phyloP scores from a whole-genome alignment of 2,329 filamentous ascomycete genomes.

The Niveomyces coronatus region DNA sequence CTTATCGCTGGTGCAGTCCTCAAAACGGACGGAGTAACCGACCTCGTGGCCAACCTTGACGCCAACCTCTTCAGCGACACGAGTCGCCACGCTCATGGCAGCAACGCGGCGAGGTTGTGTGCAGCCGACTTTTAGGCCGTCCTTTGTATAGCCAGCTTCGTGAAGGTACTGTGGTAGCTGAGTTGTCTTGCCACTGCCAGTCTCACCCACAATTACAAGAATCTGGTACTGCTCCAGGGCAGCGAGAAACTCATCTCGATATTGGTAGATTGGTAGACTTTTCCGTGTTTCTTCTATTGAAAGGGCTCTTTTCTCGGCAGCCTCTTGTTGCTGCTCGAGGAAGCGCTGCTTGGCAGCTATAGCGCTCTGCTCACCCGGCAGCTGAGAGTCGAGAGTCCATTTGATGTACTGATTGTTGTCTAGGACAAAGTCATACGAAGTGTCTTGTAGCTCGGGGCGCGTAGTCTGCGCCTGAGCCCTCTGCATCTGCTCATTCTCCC shows the following conservation, averaged over 20 bases:
- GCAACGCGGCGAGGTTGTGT: conserved; percentile 93
- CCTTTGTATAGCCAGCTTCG: conserved; percentile 81
- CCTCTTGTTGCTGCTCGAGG: conserved; percentile 72
- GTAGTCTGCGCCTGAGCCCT: conserved; percentile 83
- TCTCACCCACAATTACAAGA: conserved; percentile 88
- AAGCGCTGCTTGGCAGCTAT: conserved; percentile 70
- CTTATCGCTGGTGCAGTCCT: conserved; percentile 84
- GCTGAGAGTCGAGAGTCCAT: conserved; percentile 64
- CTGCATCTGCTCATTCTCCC: conserved; percentile 81
- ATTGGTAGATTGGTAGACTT: conserved; percentile 80
- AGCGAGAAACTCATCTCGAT: conserved; percentile 74
- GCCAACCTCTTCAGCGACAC: conserved; percentile 90
- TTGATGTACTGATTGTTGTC: conserved; percentile 83
- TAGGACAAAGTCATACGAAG: conserved; percentile 88
- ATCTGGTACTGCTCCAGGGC: conserved; percentile 81
- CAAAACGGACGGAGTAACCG: conserved; percentile 90
- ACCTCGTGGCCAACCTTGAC: conserved; percentile 86
- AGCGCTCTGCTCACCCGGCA: conserved; percentile 60
- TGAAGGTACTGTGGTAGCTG: conserved; percentile 90
- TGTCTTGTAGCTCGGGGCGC: conserved; percentile 61
- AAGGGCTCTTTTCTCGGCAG: conserved; percentile 76
- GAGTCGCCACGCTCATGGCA: conserved; percentile 93
- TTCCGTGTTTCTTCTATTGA: conserved; percentile 89
- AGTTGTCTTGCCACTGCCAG: conserved; percentile 90
- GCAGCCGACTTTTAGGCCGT: conserved; percentile 76